Evolutionary conservation across 805 yeast genomes (phyloP).

Genomic region (Saccharomycopsis amapae): DNA sequence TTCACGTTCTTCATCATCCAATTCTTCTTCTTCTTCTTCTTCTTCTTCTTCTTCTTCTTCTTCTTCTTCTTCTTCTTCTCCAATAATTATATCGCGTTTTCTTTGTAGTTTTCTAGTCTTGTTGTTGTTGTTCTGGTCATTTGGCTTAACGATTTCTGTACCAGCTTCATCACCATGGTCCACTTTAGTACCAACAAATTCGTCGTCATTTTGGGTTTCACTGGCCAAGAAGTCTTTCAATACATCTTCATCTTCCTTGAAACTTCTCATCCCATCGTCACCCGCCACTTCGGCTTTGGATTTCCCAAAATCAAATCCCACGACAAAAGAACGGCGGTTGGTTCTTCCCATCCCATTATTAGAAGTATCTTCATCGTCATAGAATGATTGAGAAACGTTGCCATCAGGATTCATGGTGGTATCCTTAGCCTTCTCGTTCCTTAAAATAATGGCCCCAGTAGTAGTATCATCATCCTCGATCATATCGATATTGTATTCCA

Average conservation of each 20-base stretch:
- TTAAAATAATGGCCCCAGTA: background rate
- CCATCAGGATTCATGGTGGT: too few relatives aligned
- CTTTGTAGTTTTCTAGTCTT: constrained; percentile 1
- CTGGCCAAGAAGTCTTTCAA: background rate
- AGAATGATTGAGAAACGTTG: too few relatives aligned
- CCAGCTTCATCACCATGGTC: constrained; percentile 11
- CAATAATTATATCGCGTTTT: background rate
- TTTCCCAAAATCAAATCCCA: constrained; percentile 16
- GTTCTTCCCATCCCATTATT: too few relatives aligned
- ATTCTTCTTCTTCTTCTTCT: constrained; percentile 19
- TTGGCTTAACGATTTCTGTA: constrained; percentile 1
- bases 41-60: constrained; percentile 20
- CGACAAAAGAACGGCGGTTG: constrained; percentile 14
- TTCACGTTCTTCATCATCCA: constrained; percentile 24
- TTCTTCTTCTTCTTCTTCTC: constrained; percentile 18
- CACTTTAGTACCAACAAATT: constrained; percentile 1
- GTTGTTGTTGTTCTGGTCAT: too few relatives aligned
- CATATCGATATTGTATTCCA: background rate
- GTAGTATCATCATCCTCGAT: background rate
- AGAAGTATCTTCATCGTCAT: background rate
- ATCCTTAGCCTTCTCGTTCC: too few relatives aligned
- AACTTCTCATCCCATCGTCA: too few relatives aligned
- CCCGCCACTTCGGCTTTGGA: too few relatives aligned
- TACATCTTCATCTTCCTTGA: constrained; percentile 10
- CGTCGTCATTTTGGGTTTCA: background rate